Evolutionary conservation across 2,329 filamentous ascomycete genomes (phyloP).

Genomic region (Talaromyces sp.): DNA sequence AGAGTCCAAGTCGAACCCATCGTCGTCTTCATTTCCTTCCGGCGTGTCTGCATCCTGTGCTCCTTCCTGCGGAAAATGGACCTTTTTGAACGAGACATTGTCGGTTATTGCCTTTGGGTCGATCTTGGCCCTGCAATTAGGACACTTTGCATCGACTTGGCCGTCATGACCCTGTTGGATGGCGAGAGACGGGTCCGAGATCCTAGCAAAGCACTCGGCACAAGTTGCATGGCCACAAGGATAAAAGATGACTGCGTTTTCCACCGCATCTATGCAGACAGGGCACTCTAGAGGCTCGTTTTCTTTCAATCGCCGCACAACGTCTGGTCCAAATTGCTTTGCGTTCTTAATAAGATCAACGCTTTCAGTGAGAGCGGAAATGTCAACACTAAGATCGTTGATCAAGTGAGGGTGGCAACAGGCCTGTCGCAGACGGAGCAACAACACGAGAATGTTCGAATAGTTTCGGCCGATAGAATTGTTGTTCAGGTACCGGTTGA

Average conservation of each 20-base stretch:
- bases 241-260: conserved; percentile 70
- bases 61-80: conserved; percentile 57
- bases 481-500: conserved; percentile 70
- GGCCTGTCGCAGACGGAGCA: conserved; percentile 73
- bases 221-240: conserved; percentile 82
- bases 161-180: conserved; percentile 58
- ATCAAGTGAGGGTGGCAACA: conserved; percentile 73
- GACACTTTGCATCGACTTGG: conserved; percentile 57
- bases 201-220: conserved; percentile 65
- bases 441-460: conserved; percentile 70
- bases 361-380: conserved; percentile 42
- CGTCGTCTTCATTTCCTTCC: conserved; percentile 32
- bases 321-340: conserved; percentile 51
- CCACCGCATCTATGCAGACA: conserved; percentile 71
- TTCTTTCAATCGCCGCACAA: conserved; percentile 61
- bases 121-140: conserved; percentile 65
- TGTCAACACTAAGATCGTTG: conserved; percentile 56
- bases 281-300: conserved; percentile 68
- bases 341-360: conserved; percentile 60
- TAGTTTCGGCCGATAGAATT: conserved; percentile 69
- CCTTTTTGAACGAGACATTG: conserved; percentile 65
- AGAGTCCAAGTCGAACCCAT: conserved; percentile 19
- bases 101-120: conserved; percentile 67
- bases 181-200: conserved; percentile 57
- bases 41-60: not conserved